Evolutionary conservation across 495 filamentous ascomycete genomes (phyloP).

Genomic region (Daldinia grandis): DNA sequence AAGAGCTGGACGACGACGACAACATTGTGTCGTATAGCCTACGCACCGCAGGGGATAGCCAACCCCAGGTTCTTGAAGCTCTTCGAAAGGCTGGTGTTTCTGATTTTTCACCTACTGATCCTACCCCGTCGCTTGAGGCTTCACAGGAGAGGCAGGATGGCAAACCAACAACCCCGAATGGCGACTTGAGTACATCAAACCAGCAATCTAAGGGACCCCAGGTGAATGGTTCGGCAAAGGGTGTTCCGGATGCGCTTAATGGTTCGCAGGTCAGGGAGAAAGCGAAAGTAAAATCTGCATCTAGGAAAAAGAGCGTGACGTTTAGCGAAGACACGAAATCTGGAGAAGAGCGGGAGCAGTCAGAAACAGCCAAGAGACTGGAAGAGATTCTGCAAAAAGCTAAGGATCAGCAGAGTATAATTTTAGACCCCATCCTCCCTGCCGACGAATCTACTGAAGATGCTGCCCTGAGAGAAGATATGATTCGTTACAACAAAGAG

Average conservation of each 20-base stretch:
- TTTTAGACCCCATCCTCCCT: constrained; percentile 56
- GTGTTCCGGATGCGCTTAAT: not conserved
- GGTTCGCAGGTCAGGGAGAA: constrained; percentile 3
- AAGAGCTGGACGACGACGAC: constrained; percentile 91
- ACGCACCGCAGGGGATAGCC: constrained; percentile 66
- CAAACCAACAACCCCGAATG: not conserved
- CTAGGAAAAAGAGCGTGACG: constrained; percentile 52
- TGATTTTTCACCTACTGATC: constrained; percentile 48
- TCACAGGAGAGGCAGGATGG: constrained; percentile 10
- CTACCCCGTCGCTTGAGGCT: constrained; percentile 4
- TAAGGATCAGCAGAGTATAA: constrained; percentile 52
- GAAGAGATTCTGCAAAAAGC: constrained; percentile 60
- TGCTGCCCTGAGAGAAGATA: constrained; percentile 80
- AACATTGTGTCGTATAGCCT: constrained; percentile 76
- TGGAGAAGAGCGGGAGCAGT: constrained; percentile 47
- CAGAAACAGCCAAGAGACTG: constrained; percentile 51
- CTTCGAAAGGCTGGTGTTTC: constrained; percentile 75
- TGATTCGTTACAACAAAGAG: constrained; percentile 86
- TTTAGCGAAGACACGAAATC: constrained; percentile 67
- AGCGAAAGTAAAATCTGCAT: constrained; percentile 2
- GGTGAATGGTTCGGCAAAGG: not conserved
- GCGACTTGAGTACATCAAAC: not conserved
- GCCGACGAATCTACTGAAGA: constrained; percentile 81
- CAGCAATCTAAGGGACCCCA: constrained; percentile 6
- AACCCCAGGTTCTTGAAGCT: constrained; percentile 69